Percentiles rank a stretch among this genome's conserved stretches.
These are phyloP conservation scores for Gossypium mustelinum DNA, from an alignment of 345 rosid species.

Conservation along the genomic window DNA sequence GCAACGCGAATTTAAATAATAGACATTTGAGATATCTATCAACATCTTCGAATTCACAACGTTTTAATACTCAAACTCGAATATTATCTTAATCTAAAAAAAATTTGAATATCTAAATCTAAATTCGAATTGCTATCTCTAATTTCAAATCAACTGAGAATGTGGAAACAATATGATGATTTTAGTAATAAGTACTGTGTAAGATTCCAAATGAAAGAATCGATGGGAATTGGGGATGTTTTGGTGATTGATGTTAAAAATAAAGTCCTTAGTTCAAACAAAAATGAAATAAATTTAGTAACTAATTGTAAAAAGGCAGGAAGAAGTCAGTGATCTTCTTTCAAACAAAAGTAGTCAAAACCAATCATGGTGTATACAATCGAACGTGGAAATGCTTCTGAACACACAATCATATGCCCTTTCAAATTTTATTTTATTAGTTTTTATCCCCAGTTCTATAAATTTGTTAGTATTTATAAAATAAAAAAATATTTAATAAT, in stretches of 20 bases:
- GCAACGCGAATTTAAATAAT: too few species aligned
- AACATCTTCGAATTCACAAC: too few species aligned
- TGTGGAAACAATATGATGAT: neutral
- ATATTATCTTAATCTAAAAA: neutral
- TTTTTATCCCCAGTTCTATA: too few species aligned
- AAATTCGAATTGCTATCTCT: too few species aligned
- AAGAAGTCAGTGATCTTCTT: conserved; percentile 31
- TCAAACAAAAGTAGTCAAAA: conserved; percentile 63
- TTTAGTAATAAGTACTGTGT: neutral
- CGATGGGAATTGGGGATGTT: neutral
- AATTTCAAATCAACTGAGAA: too few species aligned
- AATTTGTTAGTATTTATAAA: too few species aligned
- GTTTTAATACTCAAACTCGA: too few species aligned
- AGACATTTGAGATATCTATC: too few species aligned
- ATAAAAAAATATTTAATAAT: too few species aligned
- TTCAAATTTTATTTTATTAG: too few species aligned
- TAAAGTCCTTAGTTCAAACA: neutral
- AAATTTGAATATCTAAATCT: neutral
- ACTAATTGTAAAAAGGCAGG: neutral
- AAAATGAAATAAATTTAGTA: too few species aligned
- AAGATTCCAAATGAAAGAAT: neutral
- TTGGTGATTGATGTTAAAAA: neutral
- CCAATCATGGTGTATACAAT: conserved; percentile 65
- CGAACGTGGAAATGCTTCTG: conserved; percentile 63
- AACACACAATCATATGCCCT: conserved; percentile 37